Conservation (phyloP, 73 alveolate species). For the Symbiodinium natans region DNA sequence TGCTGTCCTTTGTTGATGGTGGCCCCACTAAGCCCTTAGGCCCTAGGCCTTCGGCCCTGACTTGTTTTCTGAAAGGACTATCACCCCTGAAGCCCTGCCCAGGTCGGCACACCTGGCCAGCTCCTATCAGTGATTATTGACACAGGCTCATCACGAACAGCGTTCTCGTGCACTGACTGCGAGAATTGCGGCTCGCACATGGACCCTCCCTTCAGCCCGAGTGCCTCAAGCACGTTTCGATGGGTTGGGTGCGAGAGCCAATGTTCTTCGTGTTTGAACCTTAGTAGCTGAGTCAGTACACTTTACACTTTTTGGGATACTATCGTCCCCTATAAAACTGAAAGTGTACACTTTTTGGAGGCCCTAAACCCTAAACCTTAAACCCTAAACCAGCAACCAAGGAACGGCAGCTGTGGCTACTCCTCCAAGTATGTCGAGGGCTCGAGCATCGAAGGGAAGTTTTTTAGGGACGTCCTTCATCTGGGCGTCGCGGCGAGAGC, state of each 20-base stretch:
- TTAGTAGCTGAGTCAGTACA: too few relatives aligned
- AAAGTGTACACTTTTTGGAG: too few relatives aligned
- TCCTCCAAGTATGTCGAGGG: constrained; percentile 8
- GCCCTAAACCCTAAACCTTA: too few relatives aligned
- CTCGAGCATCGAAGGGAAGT: constrained; percentile 12
- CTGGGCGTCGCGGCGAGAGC: constrained; percentile 10
- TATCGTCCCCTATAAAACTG: too few relatives aligned
- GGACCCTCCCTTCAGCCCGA: constrained; percentile 1
- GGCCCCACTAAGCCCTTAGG: too few relatives aligned
- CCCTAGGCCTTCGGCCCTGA: too few relatives aligned
- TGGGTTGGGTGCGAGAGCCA: neutral
- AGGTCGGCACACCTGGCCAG: constrained; percentile 16
- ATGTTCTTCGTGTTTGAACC: neutral
- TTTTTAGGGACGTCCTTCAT: neutral
- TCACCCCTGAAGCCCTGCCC: too few relatives aligned
- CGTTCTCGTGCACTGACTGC: neutral
- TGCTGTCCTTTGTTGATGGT: too few relatives aligned
- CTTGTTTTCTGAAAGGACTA: too few relatives aligned
- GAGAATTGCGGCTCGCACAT: neutral
- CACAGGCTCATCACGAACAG: constrained; percentile 16
- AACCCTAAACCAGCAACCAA: too few relatives aligned
- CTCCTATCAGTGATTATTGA: neutral
- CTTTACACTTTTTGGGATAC: too few relatives aligned
- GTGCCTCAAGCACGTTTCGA: neutral
- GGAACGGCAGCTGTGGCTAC: neutral